Evolutionary conservation across 139 green algal genomes (phyloP), one percentile per base, ranked within the genome.

Genomic region (Pseudopediastrum boryanum): DNA sequence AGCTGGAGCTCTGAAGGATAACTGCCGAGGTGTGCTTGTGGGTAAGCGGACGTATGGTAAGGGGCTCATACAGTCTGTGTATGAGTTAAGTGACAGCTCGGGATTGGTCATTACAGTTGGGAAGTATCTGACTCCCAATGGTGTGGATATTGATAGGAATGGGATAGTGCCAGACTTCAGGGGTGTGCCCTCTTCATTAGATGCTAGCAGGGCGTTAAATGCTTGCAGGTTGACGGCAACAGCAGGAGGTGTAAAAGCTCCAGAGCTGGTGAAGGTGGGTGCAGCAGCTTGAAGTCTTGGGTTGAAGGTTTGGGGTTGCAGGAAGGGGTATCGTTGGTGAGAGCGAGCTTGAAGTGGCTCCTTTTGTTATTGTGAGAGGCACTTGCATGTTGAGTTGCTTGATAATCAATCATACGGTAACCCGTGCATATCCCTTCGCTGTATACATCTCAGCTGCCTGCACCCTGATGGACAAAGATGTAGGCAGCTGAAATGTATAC

Each of bases 31-130:
- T 0, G 88, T 97, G 50, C 85, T 99, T 23, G 91, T 93, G 9
- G 95, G 95, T 42, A 77, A 79, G 39, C 79, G 84, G 16, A 98
- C 96, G 4, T 99, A 96, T 75, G 96, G 96, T 72, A 99, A 99
- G 79, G 94, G 95, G 25, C 85, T 99, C 0, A 99, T 99, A 56
- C 96, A 99, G 86, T 92, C 80, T 62, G 95, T 99, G 54, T 99
- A 98, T 79, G 93, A 97, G 81, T 86, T 99, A n/a, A 84, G 67
- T 33, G 95, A 99, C 71, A 90, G 89, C 13, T 95, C 82, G 35
- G 95, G 95, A 1, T 84, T 99, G 56, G 91, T 96, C 31, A 76
- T 98, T 4, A 99, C 95, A 0, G 94, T 98, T 27, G 96, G 94
- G 42, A 96, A 97, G 80, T 99, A 99, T 77, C 74, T 98, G 31